phyloP scores from a whole-genome alignment of 495 filamentous ascomycete species.

The Pyrenula massariospora region DNA sequence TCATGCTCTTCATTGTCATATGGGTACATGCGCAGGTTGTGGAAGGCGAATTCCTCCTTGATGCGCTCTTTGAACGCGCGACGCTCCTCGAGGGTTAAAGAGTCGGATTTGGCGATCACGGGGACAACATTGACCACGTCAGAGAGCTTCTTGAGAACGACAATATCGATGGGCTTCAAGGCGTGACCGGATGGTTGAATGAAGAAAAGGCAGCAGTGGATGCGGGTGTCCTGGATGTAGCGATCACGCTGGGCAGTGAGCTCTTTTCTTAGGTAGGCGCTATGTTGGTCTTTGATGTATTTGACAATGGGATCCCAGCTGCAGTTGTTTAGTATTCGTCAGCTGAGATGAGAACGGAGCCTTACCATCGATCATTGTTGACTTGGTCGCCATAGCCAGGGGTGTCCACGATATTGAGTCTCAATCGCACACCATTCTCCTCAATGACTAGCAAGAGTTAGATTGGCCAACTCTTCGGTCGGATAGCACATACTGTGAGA shows the following conservation, averaged over 20 bases:
- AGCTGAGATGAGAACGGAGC: neutral
- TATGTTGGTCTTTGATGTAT: conserved; percentile 99
- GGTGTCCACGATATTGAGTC: conserved; percentile 71
- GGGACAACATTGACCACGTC: conserved; percentile 99
- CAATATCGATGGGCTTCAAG: conserved; percentile 97
- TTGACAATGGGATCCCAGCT: conserved; percentile 95
- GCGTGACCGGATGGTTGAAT: conserved; percentile 97
- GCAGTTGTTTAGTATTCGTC: conserved; percentile 8
- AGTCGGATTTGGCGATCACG: conserved; percentile 97
- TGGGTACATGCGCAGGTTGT: conserved; percentile 99
- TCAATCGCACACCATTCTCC: conserved; percentile 78
- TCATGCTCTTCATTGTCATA: conserved; percentile 99
- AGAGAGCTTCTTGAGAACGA: conserved; percentile 96
- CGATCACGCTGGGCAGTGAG: conserved; percentile 99
- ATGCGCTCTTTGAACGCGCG: conserved; percentile 96
- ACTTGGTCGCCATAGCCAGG: conserved; percentile 73
- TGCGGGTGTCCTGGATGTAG: conserved; percentile 97
- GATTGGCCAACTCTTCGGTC: neutral
- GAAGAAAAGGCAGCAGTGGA: conserved; percentile 99
- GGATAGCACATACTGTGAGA: conserved; percentile 59
- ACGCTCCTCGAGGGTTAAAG: conserved; percentile 90
- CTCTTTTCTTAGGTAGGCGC: conserved; percentile 98
- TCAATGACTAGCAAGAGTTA: conserved; percentile 63
- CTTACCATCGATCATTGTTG: conserved; percentile 69
- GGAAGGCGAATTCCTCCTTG: conserved; percentile 98